Conservation (phyloP, 331 rosid genomes). For the Rosa hybrid region DNA sequence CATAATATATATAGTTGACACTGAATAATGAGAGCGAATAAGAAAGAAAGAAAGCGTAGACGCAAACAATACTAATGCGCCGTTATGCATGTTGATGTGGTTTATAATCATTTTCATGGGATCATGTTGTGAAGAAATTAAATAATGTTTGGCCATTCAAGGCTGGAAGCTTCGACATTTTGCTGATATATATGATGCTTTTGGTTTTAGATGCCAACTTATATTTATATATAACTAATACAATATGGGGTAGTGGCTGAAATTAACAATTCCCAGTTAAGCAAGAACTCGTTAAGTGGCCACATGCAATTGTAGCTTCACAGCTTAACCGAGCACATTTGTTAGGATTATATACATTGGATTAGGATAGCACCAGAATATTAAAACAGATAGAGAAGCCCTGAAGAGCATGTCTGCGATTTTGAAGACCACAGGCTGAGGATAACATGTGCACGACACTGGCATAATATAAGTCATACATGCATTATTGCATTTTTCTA, state of each 20-base stretch:
- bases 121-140: conserved; percentile 47
- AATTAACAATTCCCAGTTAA: conserved; percentile 34
- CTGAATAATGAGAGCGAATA: neutral
- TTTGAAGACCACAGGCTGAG: conserved; percentile 32
- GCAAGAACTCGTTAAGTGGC: conserved; percentile 47
- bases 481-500: conserved; percentile 23
- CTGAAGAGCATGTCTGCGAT: conserved; percentile 49
- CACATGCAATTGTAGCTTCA: conserved; percentile 47
- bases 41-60: neutral
- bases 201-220: conserved; percentile 46
- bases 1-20: conserved; percentile 28
- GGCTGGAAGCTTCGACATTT: conserved; percentile 53
- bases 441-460: conserved; percentile 49
- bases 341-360: conserved; percentile 32
- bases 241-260: conserved; percentile 31
- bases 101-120: conserved; percentile 37
- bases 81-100: conserved; percentile 11
- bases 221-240: conserved; percentile 23
- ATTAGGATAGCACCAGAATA: conserved; percentile 23
- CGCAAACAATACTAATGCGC: conserved; percentile 5
- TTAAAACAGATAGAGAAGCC: conserved; percentile 23
- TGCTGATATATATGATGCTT: conserved; percentile 28
- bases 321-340: conserved; percentile 21
- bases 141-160: conserved; percentile 22
- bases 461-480: conserved; percentile 13